Evolutionary conservation across 768 basidiomycete species (phyloP).

Genomic region (Suillus americanus): DNA sequence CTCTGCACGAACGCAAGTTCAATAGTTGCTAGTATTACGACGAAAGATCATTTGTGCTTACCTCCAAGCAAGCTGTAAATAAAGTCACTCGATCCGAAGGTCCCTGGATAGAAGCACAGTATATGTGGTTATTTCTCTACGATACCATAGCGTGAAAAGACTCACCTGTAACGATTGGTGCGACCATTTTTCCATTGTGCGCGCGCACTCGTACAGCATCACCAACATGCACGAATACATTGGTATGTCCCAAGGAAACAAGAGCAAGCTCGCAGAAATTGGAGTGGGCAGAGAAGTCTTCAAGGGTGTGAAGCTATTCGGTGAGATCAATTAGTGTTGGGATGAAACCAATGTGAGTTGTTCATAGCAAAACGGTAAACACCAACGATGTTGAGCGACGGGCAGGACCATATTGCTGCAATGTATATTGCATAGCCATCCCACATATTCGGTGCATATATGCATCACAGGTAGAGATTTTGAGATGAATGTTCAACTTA

Average conservation of each 20-base stretch:
- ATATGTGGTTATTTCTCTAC: neutral
- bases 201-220: conserved; percentile 73
- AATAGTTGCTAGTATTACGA: neutral
- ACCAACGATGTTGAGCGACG: neutral
- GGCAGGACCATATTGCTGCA: neutral
- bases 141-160: neutral
- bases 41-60: conserved; percentile 32
- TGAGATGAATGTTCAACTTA: conserved; percentile 33
- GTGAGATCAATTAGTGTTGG: neutral
- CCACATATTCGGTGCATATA: conserved; percentile 12
- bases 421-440: neutral
- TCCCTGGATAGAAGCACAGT: conserved; percentile 39
- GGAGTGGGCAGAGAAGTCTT: conserved; percentile 88
- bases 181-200: conserved; percentile 71
- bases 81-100: conserved; percentile 80
- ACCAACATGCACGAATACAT: conserved; percentile 89
- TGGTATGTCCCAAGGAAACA: conserved; percentile 64
- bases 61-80: conserved; percentile 73
- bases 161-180: conserved; percentile 76
- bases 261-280: conserved; percentile 89
- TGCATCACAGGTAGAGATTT: neutral
- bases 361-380: neutral
- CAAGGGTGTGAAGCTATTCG: conserved; percentile 69
- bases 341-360: neutral
- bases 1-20: conserved; percentile 36